Base-by-base conservation (phyloP, 768 basidiomycete species). In the Ephemerocybe angulata region DNA sequence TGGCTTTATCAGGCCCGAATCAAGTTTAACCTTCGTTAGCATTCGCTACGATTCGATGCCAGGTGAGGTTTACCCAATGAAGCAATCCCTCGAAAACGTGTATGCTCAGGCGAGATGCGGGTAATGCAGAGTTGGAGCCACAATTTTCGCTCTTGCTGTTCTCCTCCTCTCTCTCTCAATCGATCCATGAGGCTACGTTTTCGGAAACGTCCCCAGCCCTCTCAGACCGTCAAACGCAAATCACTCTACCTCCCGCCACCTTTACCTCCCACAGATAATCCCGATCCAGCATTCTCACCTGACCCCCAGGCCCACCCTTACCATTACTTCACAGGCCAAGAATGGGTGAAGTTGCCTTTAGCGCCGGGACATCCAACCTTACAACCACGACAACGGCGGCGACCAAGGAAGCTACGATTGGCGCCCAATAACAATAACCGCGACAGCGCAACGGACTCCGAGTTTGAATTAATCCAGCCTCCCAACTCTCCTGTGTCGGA, bases 251-350 rank as follows among this genome's bases (percentile, higher is more conserved):
- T 65, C 67, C 62, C 48, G 67, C 60, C 49, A 70, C 19, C 57
- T 50, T 62, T 57, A 69, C 5, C 24, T 76, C 3, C 72, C 50
- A 31, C 75, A 50, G 72, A 79, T 61, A 80, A 82, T 60, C 83
- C 82, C 61, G 80, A 82, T 60, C 83, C 82, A 48, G 83, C 83
- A 0, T 85, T 85, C 71, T 83, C 83, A 58, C 59, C 76, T 50
- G 77, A 83, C 69, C 84, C 83, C 17, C 71, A 70, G 51, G 62
- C 72, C 3, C 71, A 85, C 66, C 84, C 82, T 1, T 74, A 66
- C 65, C 65, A 71, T 61, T 58, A 56, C 46, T 30, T 35, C 64
- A 65, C 70, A 55, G 61, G 61, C 62, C 64, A 67, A 55, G 57
- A 67, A 50, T 60, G 60, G 44, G 60, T 59, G n/a, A n/a, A n/a